A percentile compares a stretch with the other conserved stretches of the same genome.
phyloP scores from a whole-genome alignment of 495 filamentous ascomycete species.

The Podospora anserina region DNA sequence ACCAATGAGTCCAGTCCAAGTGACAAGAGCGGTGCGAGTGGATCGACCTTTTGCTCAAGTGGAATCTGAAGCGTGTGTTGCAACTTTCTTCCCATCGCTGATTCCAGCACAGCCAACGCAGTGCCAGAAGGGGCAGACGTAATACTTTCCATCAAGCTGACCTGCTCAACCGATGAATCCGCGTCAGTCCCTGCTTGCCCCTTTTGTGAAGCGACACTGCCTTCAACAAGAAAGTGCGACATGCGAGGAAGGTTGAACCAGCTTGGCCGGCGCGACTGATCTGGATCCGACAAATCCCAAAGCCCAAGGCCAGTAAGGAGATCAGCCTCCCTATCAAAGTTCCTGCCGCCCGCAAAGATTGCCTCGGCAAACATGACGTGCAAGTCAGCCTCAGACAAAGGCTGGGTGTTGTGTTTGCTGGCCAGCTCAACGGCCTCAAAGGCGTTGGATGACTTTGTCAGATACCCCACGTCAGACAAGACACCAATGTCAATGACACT shows the following conservation, averaged over 20 bases:
- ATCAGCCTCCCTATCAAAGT: background rate
- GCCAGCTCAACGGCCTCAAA: background rate
- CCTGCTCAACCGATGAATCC: background rate
- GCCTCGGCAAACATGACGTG: constrained; percentile 1
- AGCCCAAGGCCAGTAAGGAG: background rate
- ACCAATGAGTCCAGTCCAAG: constrained; percentile 39
- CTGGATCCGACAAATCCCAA: background rate
- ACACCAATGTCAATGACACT: constrained; percentile 42
- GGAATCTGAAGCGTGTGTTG: constrained; percentile 7
- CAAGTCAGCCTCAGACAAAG: constrained; percentile 1
- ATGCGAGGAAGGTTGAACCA: background rate
- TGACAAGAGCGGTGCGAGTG: background rate
- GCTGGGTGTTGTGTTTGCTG: background rate
- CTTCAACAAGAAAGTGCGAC: background rate
- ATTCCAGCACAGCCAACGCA: background rate
- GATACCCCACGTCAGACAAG: constrained; percentile 26
- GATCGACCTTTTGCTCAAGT: constrained; percentile 2
- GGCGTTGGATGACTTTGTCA: constrained; percentile 11
- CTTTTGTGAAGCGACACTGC: background rate
- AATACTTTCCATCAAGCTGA: background rate
- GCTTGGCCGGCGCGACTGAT: background rate
- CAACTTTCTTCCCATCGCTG: background rate
- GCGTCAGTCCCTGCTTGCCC: background rate
- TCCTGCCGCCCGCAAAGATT: background rate
- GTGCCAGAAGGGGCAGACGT: background rate